Evolutionary conservation across 495 filamentous ascomycete species (phyloP).

Genomic region (Aspergillus campestris): DNA sequence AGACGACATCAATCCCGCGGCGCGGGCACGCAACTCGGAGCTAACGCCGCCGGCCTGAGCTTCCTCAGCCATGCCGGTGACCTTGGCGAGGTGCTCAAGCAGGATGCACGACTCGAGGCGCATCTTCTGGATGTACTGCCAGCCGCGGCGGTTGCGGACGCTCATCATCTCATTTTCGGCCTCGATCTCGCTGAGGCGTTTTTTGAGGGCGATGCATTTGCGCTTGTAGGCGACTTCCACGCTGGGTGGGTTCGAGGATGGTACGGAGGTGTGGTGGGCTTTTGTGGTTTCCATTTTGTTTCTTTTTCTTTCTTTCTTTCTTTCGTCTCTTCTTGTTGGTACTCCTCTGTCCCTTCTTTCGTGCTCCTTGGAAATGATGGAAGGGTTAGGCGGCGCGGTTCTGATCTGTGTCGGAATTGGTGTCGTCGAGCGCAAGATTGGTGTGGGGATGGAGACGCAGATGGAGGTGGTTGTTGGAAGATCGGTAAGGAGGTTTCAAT

Average conservation of each 20-base stretch:
- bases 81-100: slow-evolving; percentile 75
- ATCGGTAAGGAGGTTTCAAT: no score
- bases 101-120: slow-evolving; percentile 85
- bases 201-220: slow-evolving; percentile 94
- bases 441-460: no score
- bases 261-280: slow-evolving; percentile 14
- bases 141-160: slow-evolving; percentile 68
- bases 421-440: no score
- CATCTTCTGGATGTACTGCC: slow-evolving; percentile 80
- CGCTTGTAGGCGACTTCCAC: slow-evolving; percentile 93
- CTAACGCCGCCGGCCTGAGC: slow-evolving; percentile 26
- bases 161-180: slow-evolving; percentile 75
- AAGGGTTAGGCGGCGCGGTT: no score
- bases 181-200: slow-evolving; percentile 83
- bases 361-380: no score
- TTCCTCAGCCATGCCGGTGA: slow-evolving; percentile 63
- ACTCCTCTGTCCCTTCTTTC: no score
- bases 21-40: slow-evolving; percentile 29
- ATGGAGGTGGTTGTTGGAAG: no score
- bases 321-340: neutral
- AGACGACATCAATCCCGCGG: slow-evolving; percentile 26
- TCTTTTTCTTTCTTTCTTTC: neutral
- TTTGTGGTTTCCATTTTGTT: slow-evolving; percentile 24
- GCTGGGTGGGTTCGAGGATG: slow-evolving; percentile 59
- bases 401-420: no score